A percentile compares a stretch with the other conserved stretches of the same genome.
phyloP scores from a whole-genome alignment of 202 grass and related monocot genomes.

The Digitaria exilis region DNA sequence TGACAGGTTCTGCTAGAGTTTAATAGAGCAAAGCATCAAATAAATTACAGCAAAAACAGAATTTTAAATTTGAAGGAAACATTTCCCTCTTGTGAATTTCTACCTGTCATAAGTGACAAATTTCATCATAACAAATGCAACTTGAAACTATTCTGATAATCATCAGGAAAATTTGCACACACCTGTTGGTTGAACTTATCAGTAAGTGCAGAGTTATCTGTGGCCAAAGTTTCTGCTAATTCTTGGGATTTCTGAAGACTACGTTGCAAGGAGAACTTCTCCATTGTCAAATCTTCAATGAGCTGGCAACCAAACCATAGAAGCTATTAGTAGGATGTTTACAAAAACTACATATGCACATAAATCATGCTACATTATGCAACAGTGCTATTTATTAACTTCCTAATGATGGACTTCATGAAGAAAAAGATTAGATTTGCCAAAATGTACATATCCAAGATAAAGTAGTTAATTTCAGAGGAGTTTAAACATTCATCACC shows the following conservation, averaged over 20 bases:
- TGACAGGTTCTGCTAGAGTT: conserved; percentile 23
- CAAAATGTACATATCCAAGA: conserved; percentile 8
- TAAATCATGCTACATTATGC: background rate
- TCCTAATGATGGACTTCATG: conserved; percentile 1
- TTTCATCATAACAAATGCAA: conserved; percentile 12
- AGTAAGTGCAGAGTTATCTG: conserved; percentile 90
- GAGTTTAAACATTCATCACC: conserved; percentile 51
- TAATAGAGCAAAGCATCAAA: background rate
- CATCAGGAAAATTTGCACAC: conserved; percentile 32
- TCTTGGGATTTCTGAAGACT: conserved; percentile 83
- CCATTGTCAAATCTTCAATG: conserved; percentile 97
- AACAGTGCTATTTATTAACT: conserved; percentile 4
- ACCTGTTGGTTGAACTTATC: conserved; percentile 99
- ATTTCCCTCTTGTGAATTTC: background rate
- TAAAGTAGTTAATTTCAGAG: background rate
- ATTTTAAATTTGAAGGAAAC: conserved; percentile 2
- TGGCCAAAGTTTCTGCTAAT: conserved; percentile 74
- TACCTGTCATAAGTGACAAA: conserved; percentile 12
- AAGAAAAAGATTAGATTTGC: background rate
- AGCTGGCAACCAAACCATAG: conserved; percentile 60
- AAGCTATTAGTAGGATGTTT: conserved; percentile 33
- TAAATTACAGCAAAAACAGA: background rate
- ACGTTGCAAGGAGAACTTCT: conserved; percentile 93
- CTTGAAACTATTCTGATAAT: conserved; percentile 22
- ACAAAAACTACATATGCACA: conserved; percentile 20